phyloP scores from a whole-genome alignment of 345 rosid species.

The Rubroshorea leprosula region DNA sequence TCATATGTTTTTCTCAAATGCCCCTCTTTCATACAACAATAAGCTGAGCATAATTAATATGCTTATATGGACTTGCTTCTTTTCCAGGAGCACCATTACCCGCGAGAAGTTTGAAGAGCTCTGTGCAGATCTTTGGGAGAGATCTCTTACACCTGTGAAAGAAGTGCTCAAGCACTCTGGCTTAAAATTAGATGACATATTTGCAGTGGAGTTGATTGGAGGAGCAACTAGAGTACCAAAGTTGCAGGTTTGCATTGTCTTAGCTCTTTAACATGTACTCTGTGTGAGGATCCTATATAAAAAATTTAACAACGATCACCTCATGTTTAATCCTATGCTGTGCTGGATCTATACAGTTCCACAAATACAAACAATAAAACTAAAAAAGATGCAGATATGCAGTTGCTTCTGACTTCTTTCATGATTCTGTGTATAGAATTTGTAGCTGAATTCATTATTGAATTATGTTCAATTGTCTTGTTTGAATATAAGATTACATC shows the following conservation, averaged over 20 bases:
- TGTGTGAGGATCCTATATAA: neutral
- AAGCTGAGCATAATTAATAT: neutral
- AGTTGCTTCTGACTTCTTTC: too few species aligned
- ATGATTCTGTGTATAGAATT: too few species aligned
- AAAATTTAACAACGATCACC: neutral
- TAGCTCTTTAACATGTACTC: constrained; percentile 10
- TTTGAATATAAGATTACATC: neutral
- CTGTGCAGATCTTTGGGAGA: constrained; percentile 90
- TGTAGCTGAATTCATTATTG: too few species aligned
- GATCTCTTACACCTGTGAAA: constrained; percentile 69
- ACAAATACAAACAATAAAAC: too few species aligned
- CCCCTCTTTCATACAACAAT: neutral
- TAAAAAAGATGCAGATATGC: too few species aligned
- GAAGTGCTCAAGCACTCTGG: constrained; percentile 79
- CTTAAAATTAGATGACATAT: constrained; percentile 63
- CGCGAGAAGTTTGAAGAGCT: constrained; percentile 98
- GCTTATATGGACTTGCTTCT: neutral
- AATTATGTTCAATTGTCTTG: too few species aligned
- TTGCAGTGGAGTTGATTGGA: constrained; percentile 92
- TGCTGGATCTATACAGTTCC: too few species aligned
- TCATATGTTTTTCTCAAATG: too few species aligned
- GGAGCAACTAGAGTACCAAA: constrained; percentile 99
- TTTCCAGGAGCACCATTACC: constrained; percentile 79
- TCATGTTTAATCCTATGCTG: too few species aligned
- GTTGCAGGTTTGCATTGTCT: constrained; percentile 66